A percentile compares a stretch with the other conserved stretches of the same genome.
Conservation (phyloP, 768 basidiomycete genomes). For the Mrakia blollopis region DNA sequence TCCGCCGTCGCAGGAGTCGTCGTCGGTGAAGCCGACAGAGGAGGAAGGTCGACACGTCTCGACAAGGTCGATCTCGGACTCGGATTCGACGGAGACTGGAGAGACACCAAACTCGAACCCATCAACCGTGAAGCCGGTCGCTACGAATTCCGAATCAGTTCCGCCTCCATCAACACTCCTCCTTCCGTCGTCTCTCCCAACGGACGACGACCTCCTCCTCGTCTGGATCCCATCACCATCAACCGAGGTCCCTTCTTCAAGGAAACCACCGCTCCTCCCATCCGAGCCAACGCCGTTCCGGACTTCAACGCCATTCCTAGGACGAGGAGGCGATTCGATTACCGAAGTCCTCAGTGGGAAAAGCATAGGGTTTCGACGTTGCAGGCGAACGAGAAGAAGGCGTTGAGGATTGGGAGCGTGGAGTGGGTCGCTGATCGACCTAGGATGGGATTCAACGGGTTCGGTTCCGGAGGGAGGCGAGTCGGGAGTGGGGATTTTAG, state of each 20-base stretch:
- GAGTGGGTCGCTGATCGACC: not conserved
- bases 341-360: no score
- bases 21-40: not conserved
- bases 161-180: conserved; percentile 9
- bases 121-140: not conserved
- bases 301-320: not conserved
- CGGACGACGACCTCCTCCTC: not conserved
- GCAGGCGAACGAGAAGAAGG: not conserved
- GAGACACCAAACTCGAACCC: not conserved
- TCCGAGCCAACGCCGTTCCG: not conserved
- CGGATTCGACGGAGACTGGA: conserved; percentile 1
- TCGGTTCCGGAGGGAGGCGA: not conserved
- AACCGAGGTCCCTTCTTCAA: conserved; percentile 8
- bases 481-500: not conserved
- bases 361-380: not conserved
- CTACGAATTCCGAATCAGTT: not conserved
- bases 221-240: not conserved
- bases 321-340: no score
- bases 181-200: not conserved
- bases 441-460: not conserved
- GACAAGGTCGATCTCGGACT: not conserved
- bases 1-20: conserved; percentile 8
- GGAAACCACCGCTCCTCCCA: not conserved
- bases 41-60: not conserved
- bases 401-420: not conserved